Base-by-base conservation (phyloP, 352 stramenopile species). In the Globisporangium orthogonon region DNA sequence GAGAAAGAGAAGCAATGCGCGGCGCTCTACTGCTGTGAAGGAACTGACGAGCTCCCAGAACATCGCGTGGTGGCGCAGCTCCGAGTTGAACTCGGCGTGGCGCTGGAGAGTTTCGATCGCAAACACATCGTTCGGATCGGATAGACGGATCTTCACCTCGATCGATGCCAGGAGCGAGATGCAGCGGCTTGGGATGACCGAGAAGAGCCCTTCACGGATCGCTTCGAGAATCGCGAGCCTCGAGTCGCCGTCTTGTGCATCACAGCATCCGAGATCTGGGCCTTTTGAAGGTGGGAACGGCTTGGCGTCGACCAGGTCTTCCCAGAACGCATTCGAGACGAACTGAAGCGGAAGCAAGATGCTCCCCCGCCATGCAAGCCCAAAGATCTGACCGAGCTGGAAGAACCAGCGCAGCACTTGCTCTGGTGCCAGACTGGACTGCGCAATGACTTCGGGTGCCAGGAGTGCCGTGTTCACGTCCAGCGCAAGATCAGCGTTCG, bases 391-490 rank as follows among this genome's bases (percentile, higher is more conserved):
- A 0, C 80, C 83, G 9, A 90, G 58, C 14, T 69, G 64, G 39
- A 76, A 86, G 47, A 74, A 87, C 69, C 69, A 87, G n/a, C 71
- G 52, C 2, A 87, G 35, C 9, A 78, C 52, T 23, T 85, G 53
- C 2, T 69, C 62, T 33, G 52, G 53, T 47, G 43, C 50, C 4
- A 69, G 17, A 28, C 52, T 35, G 49, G 40, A 64, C 39, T 67
- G 31, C 7, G 63, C 56, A 0, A 62, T 11, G 13, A 68, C 51
- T 28, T 44, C 56, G 1, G 63, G 53, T 13, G 67, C 57, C 33
- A 89, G 65, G 7, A 91, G 50, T 4, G 63, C 48, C 0, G 59
- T 43, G 53, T 91, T 91, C 52, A 91, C 18, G 48, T 87, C 76
- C 13, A 91, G 60, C 49, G 62, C 44, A 11, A 82, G 30, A 4